Conservation (phyloP, 2,329 filamentous ascomycete species). For the Fusarium chlamydosporum region DNA sequence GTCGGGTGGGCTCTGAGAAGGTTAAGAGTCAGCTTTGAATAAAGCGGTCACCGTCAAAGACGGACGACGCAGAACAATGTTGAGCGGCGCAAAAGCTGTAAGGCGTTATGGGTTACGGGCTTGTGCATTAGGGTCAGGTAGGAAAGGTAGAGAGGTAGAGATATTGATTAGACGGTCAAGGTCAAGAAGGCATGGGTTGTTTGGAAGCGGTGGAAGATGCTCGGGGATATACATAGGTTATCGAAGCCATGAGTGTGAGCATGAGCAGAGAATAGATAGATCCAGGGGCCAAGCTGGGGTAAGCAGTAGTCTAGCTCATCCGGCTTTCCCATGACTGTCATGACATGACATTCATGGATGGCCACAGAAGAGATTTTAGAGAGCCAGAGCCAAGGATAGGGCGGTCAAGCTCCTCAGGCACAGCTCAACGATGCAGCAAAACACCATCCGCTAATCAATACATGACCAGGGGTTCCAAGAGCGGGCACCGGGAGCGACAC, state of each 20-base stretch:
- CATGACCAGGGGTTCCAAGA: conserved; percentile 33
- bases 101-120: conserved; percentile 39
- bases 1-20: conserved; percentile 35
- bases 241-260: conserved; percentile 27
- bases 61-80: conserved; percentile 22
- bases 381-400: conserved; percentile 29
- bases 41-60: conserved; percentile 42
- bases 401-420: conserved; percentile 44
- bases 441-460: conserved; percentile 44
- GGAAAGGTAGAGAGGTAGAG: background rate
- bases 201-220: conserved; percentile 41
- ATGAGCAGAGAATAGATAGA: conserved; percentile 46
- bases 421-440: conserved; percentile 36
- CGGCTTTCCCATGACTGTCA: conserved; percentile 21
- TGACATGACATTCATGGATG: conserved; percentile 15
- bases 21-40: conserved; percentile 39
- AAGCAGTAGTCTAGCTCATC: conserved; percentile 31
- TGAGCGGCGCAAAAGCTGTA: conserved; percentile 29
- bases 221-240: conserved; percentile 22
- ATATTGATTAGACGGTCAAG: conserved; percentile 34
- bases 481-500: conserved; percentile 40
- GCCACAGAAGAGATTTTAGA: conserved; percentile 1
- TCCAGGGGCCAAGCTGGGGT: conserved; percentile 45
- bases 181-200: conserved; percentile 27
- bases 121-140: conserved; percentile 32